Evolutionary conservation across 805 yeast species (phyloP).

Genomic region (Priceomyces melissophilus): DNA sequence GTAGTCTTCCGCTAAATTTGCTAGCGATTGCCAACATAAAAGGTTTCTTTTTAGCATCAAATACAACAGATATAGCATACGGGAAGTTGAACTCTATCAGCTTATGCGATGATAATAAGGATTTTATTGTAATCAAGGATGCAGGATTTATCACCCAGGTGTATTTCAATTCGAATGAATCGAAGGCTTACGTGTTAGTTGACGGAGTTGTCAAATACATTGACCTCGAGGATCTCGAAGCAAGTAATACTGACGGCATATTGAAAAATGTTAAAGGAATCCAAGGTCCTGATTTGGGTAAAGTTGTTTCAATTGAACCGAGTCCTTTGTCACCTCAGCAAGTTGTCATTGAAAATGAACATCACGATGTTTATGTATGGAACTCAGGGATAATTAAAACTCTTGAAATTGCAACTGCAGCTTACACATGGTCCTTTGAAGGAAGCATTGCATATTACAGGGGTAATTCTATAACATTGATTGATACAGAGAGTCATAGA

Average conservation of each 20-base stretch:
- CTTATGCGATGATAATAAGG: not conserved
- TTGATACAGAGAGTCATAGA: constrained; percentile 5
- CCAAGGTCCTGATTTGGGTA: constrained; percentile 5
- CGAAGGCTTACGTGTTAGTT: constrained; percentile 23
- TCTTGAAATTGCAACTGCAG: constrained; percentile 4
- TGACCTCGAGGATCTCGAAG: constrained; percentile 1
- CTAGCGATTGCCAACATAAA: constrained; percentile 25
- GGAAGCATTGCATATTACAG: constrained; percentile 20
- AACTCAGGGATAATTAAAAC: constrained; percentile 5
- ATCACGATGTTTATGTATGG: constrained; percentile 11
- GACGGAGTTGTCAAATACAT: constrained; percentile 15
- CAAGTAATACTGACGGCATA: not conserved
- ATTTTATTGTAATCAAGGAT: constrained; percentile 3
- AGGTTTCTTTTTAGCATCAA: constrained; percentile 30
- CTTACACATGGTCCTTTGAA: constrained; percentile 12
- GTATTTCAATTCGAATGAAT: constrained; percentile 26
- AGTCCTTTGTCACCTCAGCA: constrained; percentile 15
- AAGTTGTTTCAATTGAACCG: constrained; percentile 15
- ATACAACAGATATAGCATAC: constrained; percentile 11
- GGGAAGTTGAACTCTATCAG: constrained; percentile 3
- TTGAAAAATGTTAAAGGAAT: constrained; percentile 7
- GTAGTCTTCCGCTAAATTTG: constrained; percentile 17
- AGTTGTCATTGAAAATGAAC: constrained; percentile 13
- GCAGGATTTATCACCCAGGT: constrained; percentile 14
- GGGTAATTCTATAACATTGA: constrained; percentile 15